Evolutionary conservation across 208 protist species (phyloP), one percentile per base, ranked within the genome.

Genomic region (Leishmania martiniquensis): DNA sequence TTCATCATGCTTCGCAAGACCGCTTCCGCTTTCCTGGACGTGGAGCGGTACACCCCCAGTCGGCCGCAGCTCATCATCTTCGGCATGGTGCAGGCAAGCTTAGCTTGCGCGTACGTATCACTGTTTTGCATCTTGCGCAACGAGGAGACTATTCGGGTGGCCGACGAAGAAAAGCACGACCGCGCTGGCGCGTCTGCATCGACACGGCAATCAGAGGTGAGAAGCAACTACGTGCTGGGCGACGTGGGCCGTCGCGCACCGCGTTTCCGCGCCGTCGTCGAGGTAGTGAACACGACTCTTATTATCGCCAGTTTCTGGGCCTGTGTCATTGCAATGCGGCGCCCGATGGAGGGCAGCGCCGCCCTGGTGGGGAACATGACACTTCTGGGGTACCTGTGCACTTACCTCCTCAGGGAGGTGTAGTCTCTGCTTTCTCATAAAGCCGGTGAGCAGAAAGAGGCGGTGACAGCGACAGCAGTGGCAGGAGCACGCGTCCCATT

Each of bases 261-360:
- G 25, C 47, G 60, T 32, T 65, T 90, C 37, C 69, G 60, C 13
- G 44, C 65, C 0, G 5, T 80, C 3, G 4, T 80, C 34, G 39
- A 47, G 62, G 4, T 68, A 1, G 37, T 72, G 1, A 78, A 77
- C 45, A 60, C 20, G 0, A 17, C 84, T 29, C 29, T 85, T 6
- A 52, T 87, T 22, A 45, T 87, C 49, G 62, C 81, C 42, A 76
- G 82, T 39, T 22, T 90, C 4, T 95, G 89, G 89, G 74, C 77
- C 15, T 72, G 72, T 22, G 17, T 92, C 6, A 81, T 95, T 37
- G 79, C 86, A 17, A 47, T 91, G 25, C 88, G 91, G 6, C 86
- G 91, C 7, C 91, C 91, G 6, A 55, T 95, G 32, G 91, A 95
- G 51, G 89, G 91, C 7, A 67, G 67, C 12, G 79, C 89, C 44